These are phyloP conservation scores for Dendrobium huoshanense DNA, from an alignment of 106 monocot species.

Conservation along the genomic window DNA sequence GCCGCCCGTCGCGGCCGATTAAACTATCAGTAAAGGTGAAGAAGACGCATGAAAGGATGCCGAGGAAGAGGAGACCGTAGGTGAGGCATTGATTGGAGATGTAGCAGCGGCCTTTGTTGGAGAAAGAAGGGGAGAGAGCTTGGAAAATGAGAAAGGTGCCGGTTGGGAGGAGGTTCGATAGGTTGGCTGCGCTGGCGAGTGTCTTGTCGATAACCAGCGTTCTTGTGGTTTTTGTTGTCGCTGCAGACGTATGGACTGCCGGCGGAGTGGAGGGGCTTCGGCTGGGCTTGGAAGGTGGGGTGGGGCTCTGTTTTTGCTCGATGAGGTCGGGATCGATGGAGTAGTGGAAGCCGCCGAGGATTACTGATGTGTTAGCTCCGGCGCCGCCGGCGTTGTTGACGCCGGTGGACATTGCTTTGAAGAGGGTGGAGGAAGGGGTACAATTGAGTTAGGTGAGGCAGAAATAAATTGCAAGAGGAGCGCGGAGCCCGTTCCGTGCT, in stretches of 20 bases:
- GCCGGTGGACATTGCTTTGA: neutral
- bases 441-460: no score
- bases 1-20: constrained; percentile 27
- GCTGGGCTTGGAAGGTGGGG: neutral
- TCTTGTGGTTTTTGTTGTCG: neutral
- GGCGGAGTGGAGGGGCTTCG: neutral
- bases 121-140: constrained; percentile 43
- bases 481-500: no score
- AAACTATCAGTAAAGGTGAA: constrained; percentile 60
- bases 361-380: neutral
- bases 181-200: constrained; percentile 16
- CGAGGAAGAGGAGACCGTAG: constrained; percentile 19
- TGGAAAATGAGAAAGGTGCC: constrained; percentile 48
- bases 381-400: neutral
- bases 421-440: neutral
- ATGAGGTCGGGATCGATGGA: neutral
- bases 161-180: constrained; percentile 27
- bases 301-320: neutral
- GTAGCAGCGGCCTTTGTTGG: constrained; percentile 48
- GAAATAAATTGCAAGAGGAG: no score
- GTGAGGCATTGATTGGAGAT: constrained; percentile 39
- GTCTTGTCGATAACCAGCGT: constrained; percentile 13
- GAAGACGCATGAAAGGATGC: constrained; percentile 40
- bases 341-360: neutral
- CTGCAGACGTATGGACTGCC: no score